Conservation (phyloP, 495 filamentous ascomycete genomes). For the Aspergillus nanangensis region DNA sequence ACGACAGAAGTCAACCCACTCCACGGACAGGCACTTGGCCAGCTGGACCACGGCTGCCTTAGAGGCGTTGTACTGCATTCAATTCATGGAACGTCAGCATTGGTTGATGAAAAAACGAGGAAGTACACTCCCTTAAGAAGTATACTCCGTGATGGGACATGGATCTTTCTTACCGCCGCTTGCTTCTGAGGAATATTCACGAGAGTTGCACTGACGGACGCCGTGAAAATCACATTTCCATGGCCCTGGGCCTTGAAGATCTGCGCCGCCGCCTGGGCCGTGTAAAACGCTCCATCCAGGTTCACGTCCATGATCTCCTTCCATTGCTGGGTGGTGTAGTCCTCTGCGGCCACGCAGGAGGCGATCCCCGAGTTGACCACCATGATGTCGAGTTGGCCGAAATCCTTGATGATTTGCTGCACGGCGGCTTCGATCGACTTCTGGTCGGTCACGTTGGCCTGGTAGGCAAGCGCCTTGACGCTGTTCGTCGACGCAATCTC, state of each 20-base stretch:
- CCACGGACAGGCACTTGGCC: conserved; percentile 25
- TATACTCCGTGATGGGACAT: no score
- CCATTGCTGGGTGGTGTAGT: conserved; percentile 29
- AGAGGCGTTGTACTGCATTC: conserved; percentile 36
- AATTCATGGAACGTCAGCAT: no score
- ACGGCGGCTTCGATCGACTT: conserved; percentile 51
- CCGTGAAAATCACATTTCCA: conserved; percentile 41
- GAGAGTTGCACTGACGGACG: conserved; percentile 35
- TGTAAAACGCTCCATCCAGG: conserved; percentile 43
- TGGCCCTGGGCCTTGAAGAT: conserved; percentile 36
- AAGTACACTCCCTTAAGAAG: no score
- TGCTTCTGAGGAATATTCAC: conserved; percentile 47
- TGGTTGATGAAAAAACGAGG: no score
- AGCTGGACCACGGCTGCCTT: conserved; percentile 29
- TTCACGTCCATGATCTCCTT: conserved; percentile 43
- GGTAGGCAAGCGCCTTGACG: conserved; percentile 61
- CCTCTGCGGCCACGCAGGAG: conserved; percentile 33
- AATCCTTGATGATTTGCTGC: conserved; percentile 55
- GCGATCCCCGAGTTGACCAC: conserved; percentile 72
- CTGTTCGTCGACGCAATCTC: conserved; percentile 67
- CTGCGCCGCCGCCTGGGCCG: conserved; percentile 37
- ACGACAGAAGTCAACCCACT: conserved; percentile 33
- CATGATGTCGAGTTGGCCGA: conserved; percentile 70
- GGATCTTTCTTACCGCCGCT: conserved; percentile 31
- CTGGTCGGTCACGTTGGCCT: conserved; percentile 58